Conservation (phyloP, 495 filamentous ascomycete species). For the Chaetomium fimeti region DNA sequence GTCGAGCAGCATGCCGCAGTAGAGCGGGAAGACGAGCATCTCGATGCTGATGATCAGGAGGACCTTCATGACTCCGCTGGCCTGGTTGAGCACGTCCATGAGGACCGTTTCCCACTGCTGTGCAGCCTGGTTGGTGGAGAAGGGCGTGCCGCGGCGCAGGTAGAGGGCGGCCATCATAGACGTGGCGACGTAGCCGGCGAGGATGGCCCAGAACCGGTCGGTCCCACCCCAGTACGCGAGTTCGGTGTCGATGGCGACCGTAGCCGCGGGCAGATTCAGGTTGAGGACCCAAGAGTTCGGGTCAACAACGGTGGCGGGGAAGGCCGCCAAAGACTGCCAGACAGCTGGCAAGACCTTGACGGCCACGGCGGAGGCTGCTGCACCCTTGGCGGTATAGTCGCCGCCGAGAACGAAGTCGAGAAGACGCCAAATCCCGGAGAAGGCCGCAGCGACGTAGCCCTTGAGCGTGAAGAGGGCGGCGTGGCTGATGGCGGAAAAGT, state of each 20-base stretch:
- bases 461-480: conserved; percentile 44
- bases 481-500: conserved; percentile 51
- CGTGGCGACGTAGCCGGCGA: conserved; percentile 75
- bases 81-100: conserved; percentile 84
- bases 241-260: conserved; percentile 52
- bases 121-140: conserved; percentile 62
- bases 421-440: conserved; percentile 28
- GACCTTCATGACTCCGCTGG: conserved; percentile 95
- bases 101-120: conserved; percentile 73
- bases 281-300: conserved; percentile 52
- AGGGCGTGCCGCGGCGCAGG: conserved; percentile 63
- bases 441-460: conserved; percentile 32
- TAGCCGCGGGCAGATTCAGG: conserved; percentile 43
- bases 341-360: conserved; percentile 17
- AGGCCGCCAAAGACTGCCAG: conserved; percentile 19
- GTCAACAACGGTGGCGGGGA: conserved; percentile 27
- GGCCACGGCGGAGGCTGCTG: conserved; percentile 15
- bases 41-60: conserved; percentile 98
- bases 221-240: conserved; percentile 73
- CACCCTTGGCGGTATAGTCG: conserved; percentile 33
- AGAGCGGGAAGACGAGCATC: conserved; percentile 96
- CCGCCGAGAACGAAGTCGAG: conserved; percentile 37
- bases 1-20: conserved; percentile 90
- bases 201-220: conserved; percentile 76
- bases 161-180: conserved; percentile 74